Conservation (phyloP, 208 protist genomes). For the Naegleria fowleri region DNA sequence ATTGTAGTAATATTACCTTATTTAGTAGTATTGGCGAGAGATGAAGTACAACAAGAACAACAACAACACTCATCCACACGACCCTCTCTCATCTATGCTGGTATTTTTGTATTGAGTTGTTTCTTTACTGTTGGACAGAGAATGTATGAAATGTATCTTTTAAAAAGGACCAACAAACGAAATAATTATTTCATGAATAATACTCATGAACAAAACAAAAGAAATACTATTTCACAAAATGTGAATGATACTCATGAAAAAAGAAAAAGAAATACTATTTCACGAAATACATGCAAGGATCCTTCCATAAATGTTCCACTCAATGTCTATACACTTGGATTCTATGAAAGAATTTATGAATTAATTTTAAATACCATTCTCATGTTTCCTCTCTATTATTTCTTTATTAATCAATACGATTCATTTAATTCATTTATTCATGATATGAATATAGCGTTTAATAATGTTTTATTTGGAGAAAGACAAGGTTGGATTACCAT, state of each 20-base stretch:
- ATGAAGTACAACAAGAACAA: neutral
- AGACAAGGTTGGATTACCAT: neutral
- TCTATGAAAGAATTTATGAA: neutral
- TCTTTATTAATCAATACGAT: neutral
- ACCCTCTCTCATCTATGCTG: neutral
- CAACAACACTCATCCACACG: too few species aligned
- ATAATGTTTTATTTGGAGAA: neutral
- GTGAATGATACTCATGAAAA: too few species aligned
- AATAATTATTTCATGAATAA: too few species aligned
- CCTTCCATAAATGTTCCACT: too few species aligned
- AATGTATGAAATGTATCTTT: neutral
- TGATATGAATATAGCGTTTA: neutral
- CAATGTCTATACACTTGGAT: neutral
- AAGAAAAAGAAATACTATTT: too few species aligned
- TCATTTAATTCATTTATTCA: neutral
- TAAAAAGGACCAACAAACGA: neutral
- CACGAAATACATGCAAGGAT: too few species aligned
- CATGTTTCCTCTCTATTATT: constrained; percentile 5
- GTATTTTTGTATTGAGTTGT: neutral
- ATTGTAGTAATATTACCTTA: neutral
- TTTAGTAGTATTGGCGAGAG: neutral
- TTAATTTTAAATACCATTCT: neutral
- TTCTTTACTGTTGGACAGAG: neutral
- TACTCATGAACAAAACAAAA: too few species aligned
- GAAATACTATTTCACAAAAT: too few species aligned